These are phyloP conservation scores for Barnettozyma populi DNA, from an alignment of 805 yeast genomes.

Conservation along the genomic window DNA sequence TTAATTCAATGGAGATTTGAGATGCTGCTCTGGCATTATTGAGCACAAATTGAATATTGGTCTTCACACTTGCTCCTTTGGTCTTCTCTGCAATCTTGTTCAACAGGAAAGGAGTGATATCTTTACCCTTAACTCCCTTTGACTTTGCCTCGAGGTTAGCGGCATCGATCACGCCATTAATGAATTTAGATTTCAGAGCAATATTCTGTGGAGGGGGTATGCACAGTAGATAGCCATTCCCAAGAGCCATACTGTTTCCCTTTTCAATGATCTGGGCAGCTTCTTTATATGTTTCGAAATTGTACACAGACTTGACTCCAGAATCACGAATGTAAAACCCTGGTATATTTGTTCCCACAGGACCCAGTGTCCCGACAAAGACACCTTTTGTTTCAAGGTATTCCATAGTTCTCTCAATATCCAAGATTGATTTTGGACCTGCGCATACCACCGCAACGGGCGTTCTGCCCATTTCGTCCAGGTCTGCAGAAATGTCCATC, in stretches of 20 bases:
- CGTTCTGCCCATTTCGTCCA: conserved; percentile 77
- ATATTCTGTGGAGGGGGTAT: conserved; percentile 69
- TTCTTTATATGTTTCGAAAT: conserved; percentile 43
- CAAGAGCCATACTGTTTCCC: conserved; percentile 43
- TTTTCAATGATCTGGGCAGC: conserved; percentile 60
- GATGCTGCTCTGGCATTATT: conserved; percentile 72
- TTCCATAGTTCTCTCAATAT: conserved; percentile 76
- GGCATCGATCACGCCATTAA: conserved; percentile 48
- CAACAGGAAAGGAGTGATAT: conserved; percentile 73
- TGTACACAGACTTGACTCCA: conserved; percentile 65
- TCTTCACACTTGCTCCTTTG: conserved; percentile 59
- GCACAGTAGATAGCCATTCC: conserved; percentile 73
- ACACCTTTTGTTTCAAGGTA: conserved; percentile 90
- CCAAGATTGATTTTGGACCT: conserved; percentile 85
- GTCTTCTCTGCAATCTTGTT: conserved; percentile 62
- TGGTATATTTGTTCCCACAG: conserved; percentile 53
- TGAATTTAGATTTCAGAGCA: conserved; percentile 51
- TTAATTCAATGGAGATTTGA: conserved; percentile 46
- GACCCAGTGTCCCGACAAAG: conserved; percentile 65
- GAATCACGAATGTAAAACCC: conserved; percentile 80
- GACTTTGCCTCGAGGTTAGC: conserved; percentile 54
- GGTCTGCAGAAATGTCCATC: conserved; percentile 82
- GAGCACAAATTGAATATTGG: conserved; percentile 70
- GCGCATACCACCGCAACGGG: conserved; percentile 89
- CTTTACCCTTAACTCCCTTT: conserved; percentile 59